These are phyloP conservation scores for Lodderomyces theae DNA, from an alignment of 1,139 yeast species.

Conservation along the genomic window DNA sequence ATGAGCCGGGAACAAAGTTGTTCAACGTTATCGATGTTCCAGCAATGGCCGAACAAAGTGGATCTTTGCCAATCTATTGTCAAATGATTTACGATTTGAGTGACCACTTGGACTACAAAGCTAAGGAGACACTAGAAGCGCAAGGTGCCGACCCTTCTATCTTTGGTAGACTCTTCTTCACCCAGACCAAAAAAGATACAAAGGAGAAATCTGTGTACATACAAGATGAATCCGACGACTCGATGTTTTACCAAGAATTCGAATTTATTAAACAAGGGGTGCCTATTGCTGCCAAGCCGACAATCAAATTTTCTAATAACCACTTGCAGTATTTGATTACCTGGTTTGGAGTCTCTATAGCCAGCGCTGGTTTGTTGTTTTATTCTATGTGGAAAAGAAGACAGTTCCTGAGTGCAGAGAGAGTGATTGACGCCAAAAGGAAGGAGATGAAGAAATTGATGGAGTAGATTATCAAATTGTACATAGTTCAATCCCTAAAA, in stretches of 20 bases:
- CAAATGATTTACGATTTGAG: constrained; percentile 69
- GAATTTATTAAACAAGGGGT: constrained; percentile 75
- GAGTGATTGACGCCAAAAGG: constrained; percentile 41
- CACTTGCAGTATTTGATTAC: constrained; percentile 91
- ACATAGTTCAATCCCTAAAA: constrained; percentile 14
- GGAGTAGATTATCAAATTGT: constrained; percentile 1
- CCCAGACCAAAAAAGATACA: background rate
- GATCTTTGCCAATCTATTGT: constrained; percentile 69
- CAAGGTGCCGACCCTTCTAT: constrained; percentile 12
- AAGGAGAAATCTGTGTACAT: constrained; percentile 15
- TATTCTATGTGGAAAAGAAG: constrained; percentile 33
- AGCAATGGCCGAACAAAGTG: constrained; percentile 72
- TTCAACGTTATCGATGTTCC: constrained; percentile 75
- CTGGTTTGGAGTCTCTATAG: constrained; percentile 85
- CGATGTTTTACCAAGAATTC: constrained; percentile 42
- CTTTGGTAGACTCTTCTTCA: constrained; percentile 12
- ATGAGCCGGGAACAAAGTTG: constrained; percentile 58
- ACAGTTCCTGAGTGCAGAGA: constrained; percentile 37
- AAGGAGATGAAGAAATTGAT: constrained; percentile 29
- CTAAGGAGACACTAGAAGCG: constrained; percentile 14
- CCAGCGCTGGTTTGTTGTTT: constrained; percentile 62
- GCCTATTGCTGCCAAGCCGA: constrained; percentile 82
- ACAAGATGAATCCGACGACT: constrained; percentile 25
- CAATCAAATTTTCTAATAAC: constrained; percentile 78
- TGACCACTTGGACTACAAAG: constrained; percentile 56